Evolutionary conservation across 148 eudicot genomes (phyloP).

Genomic region (Diospyros lotus): DNA sequence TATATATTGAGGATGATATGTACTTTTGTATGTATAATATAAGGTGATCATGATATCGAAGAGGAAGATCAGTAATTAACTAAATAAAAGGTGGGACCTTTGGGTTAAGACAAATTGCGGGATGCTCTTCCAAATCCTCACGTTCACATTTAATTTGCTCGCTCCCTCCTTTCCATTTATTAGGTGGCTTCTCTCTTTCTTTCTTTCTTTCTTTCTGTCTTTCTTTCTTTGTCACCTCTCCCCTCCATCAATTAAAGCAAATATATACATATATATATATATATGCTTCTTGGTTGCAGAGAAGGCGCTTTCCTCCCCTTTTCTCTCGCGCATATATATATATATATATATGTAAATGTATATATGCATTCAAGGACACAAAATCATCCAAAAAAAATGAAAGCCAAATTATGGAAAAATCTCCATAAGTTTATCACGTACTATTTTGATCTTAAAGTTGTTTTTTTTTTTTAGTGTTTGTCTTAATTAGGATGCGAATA

Average conservation of each 20-base stretch:
- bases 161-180: neutral
- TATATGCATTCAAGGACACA: no score
- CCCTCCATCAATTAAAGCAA: conserved; percentile 9
- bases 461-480: no score
- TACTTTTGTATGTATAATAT: no score
- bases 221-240: neutral
- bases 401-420: no score
- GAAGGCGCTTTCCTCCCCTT: neutral
- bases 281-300: conserved; percentile 13
- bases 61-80: no score
- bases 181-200: conserved; percentile 29
- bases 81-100: conserved; percentile 19
- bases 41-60: no score
- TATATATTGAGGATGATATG: no score
- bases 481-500: no score
- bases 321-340: neutral
- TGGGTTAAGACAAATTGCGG: conserved; percentile 24
- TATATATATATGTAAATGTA: no score
- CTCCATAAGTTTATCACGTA: no score
- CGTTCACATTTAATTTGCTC: conserved; percentile 17
- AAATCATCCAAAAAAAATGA: no score
- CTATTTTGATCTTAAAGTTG: no score
- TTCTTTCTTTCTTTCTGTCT: conserved; percentile 1
- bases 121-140: conserved; percentile 29
- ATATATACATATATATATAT: neutral